Percentiles rank a stretch among this genome's conserved stretches.
phyloP scores from a whole-genome alignment of 1,284 basidiomycete species.

The Kwoniella shivajii region DNA sequence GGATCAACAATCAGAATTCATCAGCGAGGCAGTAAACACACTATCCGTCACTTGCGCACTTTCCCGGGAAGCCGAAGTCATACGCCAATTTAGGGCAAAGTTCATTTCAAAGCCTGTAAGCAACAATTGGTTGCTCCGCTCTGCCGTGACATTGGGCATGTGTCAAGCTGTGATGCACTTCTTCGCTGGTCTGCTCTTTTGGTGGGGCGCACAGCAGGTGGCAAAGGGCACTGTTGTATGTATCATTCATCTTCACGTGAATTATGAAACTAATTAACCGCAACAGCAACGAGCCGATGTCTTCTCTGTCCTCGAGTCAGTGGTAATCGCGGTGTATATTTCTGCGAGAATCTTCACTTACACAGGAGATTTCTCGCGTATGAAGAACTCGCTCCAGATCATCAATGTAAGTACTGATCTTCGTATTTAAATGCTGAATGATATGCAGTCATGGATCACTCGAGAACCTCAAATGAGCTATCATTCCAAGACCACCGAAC shows the following conservation, averaged over 20 bases:
- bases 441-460: conserved; percentile 35
- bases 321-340: conserved; percentile 51
- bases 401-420: conserved; percentile 27
- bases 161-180: conserved; percentile 49
- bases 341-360: conserved; percentile 40
- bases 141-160: conserved; percentile 47
- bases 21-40: conserved; percentile 54
- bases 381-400: conserved; percentile 26
- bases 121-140: conserved; percentile 32
- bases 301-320: conserved; percentile 51
- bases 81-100: conserved; percentile 27
- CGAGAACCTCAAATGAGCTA: conserved; percentile 27
- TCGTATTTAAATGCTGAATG: too few species aligned
- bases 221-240: conserved; percentile 30
- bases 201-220: conserved; percentile 47
- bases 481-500: background rate
- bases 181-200: conserved; percentile 50
- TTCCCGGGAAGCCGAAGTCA: conserved; percentile 47
- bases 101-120: conserved; percentile 19
- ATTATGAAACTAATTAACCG: conserved; percentile 11
- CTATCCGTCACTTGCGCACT: conserved; percentile 54
- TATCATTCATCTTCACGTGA: conserved; percentile 7
- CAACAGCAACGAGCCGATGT: conserved; percentile 28
- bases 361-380: conserved; percentile 40
- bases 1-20: conserved; percentile 45